Conservation (phyloP, 1,284 basidiomycete species). For the Cryptococcus deneoformans region DNA sequence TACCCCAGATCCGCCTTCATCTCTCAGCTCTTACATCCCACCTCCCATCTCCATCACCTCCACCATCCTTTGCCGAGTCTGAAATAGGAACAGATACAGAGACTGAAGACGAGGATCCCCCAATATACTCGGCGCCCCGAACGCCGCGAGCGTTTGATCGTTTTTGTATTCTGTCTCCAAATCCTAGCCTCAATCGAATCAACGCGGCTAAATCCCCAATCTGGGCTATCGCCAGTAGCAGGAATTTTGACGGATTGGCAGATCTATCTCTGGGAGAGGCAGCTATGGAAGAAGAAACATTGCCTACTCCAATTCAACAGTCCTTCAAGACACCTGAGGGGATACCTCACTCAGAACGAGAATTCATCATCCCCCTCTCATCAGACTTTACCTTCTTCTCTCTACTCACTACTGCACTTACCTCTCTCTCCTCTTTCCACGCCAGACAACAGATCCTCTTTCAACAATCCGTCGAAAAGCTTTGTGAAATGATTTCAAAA, state of each 20-base stretch:
- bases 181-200: conserved; percentile 32
- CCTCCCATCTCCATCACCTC: conserved; percentile 10
- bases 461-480: conserved; percentile 57
- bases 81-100: conserved; percentile 16
- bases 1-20: conserved; percentile 46
- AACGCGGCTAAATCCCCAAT: conserved; percentile 41
- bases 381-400: conserved; percentile 82
- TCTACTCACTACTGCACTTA: conserved; percentile 68
- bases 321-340: not conserved
- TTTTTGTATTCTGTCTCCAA: conserved; percentile 29
- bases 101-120: conserved; percentile 22
- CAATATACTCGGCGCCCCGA: not conserved
- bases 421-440: conserved; percentile 66
- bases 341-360: conserved; percentile 33
- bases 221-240: conserved; percentile 41
- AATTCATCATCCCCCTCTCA: conserved; percentile 74
- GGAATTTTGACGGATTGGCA: conserved; percentile 19
- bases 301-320: no score
- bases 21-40: conserved; percentile 13
- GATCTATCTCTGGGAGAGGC: conserved; percentile 37
- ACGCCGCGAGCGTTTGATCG: conserved; percentile 1
- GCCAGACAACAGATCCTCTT: conserved; percentile 63
- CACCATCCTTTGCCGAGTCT: conserved; percentile 10
- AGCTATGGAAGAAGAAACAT: conserved; percentile 8
- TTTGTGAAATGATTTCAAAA: conserved; percentile 62